Evolutionary conservation across 2,329 filamentous ascomycete species (phyloP), one percentile per base, ranked within the genome.

Genomic region (Penicillium sp.): DNA sequence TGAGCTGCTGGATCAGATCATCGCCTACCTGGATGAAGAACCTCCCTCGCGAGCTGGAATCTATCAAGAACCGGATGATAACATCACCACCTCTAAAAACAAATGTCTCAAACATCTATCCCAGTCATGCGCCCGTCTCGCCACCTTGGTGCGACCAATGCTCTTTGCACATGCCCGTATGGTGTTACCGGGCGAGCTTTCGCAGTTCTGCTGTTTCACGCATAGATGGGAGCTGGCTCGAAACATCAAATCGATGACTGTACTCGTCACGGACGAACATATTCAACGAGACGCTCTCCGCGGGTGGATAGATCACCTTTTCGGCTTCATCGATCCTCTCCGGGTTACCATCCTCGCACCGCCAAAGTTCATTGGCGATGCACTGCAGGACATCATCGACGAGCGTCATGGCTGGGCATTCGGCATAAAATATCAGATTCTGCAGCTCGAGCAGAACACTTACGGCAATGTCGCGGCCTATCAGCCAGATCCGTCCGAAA

Each of bases 391-490:
- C 5, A 80, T 79, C 59, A 78, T 90, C 30, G 82, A 84, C 53
- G 78, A 85, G 42, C 80, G 80, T 10, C 85, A 89, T 68, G 79
- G 79, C 5, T 89, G 87, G 87, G 83, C 83, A 26, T 91, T 90
- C 67, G 81, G 86, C 58, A 85, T 86, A 63, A 82, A 82, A 6
- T 83, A 85, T 56, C 89, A 92, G 66, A 81, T 88, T 43, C 72
- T 92, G 6, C 79, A 81, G 55, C 71, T 86, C 33, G 67, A 76
- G 33, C 72, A 67, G 25, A 59, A 68, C 7, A 35, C 38, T 19
- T 62, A 54, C 37, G 52, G 52, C 52, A 43, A 45, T 13, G 11
- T 37, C 3, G 3, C 28, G n/a, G 42, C 28, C 42, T 13, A 46
- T 35, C 52, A 19, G 14, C 26, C 38, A 3, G 22, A 33, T 19